phyloP scores from a whole-genome alignment of 2,329 filamentous ascomycete genomes.

The Apiospora rasikravindrae region DNA sequence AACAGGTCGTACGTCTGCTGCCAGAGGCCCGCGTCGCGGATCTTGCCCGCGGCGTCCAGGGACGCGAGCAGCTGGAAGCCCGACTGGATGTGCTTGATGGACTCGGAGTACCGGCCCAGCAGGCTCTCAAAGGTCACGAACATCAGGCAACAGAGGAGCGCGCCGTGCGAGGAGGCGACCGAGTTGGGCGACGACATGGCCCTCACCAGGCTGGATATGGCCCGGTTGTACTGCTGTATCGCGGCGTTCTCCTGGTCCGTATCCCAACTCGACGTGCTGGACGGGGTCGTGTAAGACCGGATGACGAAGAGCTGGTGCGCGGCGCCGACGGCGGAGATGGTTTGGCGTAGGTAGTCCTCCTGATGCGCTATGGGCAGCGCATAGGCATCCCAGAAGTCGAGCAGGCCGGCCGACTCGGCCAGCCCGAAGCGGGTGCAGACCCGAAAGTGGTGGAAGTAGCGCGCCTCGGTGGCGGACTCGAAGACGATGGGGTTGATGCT shows the following conservation, averaged over 20 bases:
- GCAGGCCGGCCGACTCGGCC: constrained; percentile 6
- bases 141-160: constrained; percentile 9
- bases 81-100: constrained; percentile 12
- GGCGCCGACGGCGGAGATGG: constrained; percentile 10
- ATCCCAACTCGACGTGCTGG: neutral
- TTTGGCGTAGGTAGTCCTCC: neutral
- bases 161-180: neutral
- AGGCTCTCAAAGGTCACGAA: constrained; percentile 14
- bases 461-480: constrained; percentile 13
- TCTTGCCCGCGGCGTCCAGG: neutral
- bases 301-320: constrained; percentile 17
- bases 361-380: neutral
- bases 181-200: constrained; percentile 8
- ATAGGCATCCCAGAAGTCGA: constrained; percentile 10
- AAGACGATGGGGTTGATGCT: constrained; percentile 7
- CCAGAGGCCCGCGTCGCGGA: neutral
- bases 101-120: constrained; percentile 11
- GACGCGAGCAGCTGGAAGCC: constrained; percentile 2
- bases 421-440: neutral
- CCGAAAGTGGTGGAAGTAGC: constrained; percentile 15
- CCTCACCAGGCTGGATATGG: constrained; percentile 16
- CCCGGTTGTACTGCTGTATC: constrained; percentile 15
- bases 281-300: neutral
- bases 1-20: constrained; percentile 14
- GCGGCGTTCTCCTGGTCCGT: constrained; percentile 10